Percentiles rank a stretch among this genome's conserved stretches.
Evolutionary conservation across 495 filamentous ascomycete species (phyloP).

Genomic region (Neohortaea acidophila): DNA sequence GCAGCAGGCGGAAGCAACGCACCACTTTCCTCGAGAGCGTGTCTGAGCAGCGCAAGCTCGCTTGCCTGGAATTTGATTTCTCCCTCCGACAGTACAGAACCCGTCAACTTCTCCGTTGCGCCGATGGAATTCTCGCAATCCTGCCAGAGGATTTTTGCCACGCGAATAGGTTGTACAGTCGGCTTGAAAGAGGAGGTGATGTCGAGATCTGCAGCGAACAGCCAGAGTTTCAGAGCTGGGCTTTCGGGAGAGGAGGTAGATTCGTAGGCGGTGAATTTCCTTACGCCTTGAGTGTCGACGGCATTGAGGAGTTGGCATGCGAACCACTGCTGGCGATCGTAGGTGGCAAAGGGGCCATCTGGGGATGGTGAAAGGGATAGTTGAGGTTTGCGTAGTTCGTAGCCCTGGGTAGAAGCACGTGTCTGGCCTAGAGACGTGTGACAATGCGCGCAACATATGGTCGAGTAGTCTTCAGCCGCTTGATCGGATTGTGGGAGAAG

Average conservation of each 20-base stretch:
- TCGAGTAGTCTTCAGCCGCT: background rate
- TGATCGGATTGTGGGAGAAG: background rate
- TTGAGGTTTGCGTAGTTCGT: slow-evolving; percentile 17
- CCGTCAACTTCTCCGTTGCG: slow-evolving; percentile 2
- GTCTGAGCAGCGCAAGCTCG: slow-evolving; percentile 11
- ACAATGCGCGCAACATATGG: slow-evolving; percentile 1
- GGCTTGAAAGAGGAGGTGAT: slow-evolving; percentile 21
- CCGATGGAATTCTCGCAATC: background rate
- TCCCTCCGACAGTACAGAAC: slow-evolving; percentile 9
- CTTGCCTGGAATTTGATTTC: slow-evolving; percentile 13
- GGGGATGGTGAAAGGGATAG: slow-evolving; percentile 7
- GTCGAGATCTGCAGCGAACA: slow-evolving; percentile 24
- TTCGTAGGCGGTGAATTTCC: slow-evolving; percentile 24
- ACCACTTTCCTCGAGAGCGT: slow-evolving; percentile 12
- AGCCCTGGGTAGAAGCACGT: slow-evolving; percentile 13
- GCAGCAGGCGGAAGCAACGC: slow-evolving; percentile 19
- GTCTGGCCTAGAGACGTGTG: background rate
- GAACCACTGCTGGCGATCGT: slow-evolving; percentile 25
- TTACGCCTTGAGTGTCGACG: slow-evolving; percentile 20
- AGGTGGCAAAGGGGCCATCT: background rate
- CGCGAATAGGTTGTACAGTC: slow-evolving; percentile 19
- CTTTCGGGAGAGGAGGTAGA: background rate
- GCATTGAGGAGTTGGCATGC: slow-evolving; percentile 21
- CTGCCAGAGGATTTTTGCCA: slow-evolving; percentile 25
- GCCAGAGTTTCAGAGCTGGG: slow-evolving; percentile 18